Evolutionary conservation across 1,284 basidiomycete species (phyloP).

Genomic region (Cutaneotrichosporon daszewskae): DNA sequence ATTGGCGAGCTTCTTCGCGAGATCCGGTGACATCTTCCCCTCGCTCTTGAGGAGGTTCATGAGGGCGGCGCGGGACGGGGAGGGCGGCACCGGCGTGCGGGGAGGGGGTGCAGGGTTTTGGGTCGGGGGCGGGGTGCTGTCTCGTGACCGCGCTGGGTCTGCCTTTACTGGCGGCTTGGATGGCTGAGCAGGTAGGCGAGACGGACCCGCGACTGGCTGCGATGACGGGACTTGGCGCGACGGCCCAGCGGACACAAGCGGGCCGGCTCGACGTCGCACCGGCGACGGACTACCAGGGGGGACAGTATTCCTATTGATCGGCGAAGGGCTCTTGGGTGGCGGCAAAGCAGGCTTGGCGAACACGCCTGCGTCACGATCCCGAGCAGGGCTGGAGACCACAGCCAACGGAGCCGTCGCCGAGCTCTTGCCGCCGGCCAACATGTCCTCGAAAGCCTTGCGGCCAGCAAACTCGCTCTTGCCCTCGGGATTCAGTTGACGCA

Average conservation of each 20-base stretch:
- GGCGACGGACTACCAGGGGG: not conserved
- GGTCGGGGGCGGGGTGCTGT: slow-evolving; percentile 22
- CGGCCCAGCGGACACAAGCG: not conserved
- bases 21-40: slow-evolving; percentile 37
- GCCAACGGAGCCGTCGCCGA: slow-evolving; percentile 10
- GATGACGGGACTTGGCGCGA: not conserved
- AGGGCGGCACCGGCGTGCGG: slow-evolving; percentile 37
- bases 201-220: not conserved
- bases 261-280: not conserved
- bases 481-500: slow-evolving; percentile 38
- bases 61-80: slow-evolving; percentile 34
- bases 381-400: slow-evolving; percentile 7
- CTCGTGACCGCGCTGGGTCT: slow-evolving; percentile 1
- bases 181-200: not conserved
- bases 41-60: slow-evolving; percentile 34
- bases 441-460: slow-evolving; percentile 34
- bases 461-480: slow-evolving; percentile 33
- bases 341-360: slow-evolving; percentile 9
- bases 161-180: not conserved
- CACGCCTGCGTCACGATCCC: not conserved
- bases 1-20: slow-evolving; percentile 33
- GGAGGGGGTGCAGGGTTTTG: too few species aligned
- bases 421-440: slow-evolving; percentile 23
- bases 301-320: slow-evolving; percentile 1
- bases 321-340: slow-evolving; percentile 6